These are phyloP conservation scores for Gracilariopsis chorda DNA, from an alignment of 23 red algal genomes.

Conservation along the genomic window DNA sequence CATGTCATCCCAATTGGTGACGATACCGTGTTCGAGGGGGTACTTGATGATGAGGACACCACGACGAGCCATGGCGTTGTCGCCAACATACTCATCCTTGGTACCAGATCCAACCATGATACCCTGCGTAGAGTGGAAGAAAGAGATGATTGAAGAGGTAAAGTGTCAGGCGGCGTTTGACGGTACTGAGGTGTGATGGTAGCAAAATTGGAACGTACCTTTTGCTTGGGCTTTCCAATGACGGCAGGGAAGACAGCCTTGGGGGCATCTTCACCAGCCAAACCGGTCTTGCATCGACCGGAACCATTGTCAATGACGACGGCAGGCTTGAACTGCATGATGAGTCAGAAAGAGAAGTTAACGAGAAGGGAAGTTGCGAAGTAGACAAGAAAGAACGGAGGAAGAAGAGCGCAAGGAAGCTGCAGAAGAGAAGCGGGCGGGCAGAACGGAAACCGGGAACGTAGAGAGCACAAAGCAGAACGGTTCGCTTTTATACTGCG, in stretches of 20 bases:
- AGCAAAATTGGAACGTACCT: slow-evolving; percentile 29
- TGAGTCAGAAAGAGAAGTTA: neutral
- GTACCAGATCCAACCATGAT: slow-evolving; percentile 99
- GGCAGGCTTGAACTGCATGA: slow-evolving; percentile 73
- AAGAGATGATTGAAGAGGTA: neutral
- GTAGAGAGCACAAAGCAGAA: neutral
- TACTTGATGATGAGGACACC: slow-evolving; percentile 99
- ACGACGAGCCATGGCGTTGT: slow-evolving; percentile 91
- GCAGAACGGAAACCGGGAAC: neutral
- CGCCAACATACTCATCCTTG: slow-evolving; percentile 99
- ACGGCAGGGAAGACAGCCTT: slow-evolving; percentile 98
- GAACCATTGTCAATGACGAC: slow-evolving; percentile 99
- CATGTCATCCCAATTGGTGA: slow-evolving; percentile 99
- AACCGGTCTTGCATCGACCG: slow-evolving; percentile 96
- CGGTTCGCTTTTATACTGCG: neutral
- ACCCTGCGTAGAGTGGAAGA: neutral
- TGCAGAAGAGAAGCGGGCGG: neutral
- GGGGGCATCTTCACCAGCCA: slow-evolving; percentile 97
- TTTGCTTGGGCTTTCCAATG: slow-evolving; percentile 93
- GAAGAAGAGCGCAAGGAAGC: too few species aligned
- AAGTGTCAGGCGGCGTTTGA: neutral
- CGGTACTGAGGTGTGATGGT: neutral
- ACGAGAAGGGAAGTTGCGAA: neutral
- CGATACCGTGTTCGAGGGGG: slow-evolving; percentile 99
- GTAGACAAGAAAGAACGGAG: neutral